Evolutionary conservation across 352 stramenopile genomes (phyloP), one percentile per base, ranked within the genome.

Genomic region (Plasmopara muralis): DNA sequence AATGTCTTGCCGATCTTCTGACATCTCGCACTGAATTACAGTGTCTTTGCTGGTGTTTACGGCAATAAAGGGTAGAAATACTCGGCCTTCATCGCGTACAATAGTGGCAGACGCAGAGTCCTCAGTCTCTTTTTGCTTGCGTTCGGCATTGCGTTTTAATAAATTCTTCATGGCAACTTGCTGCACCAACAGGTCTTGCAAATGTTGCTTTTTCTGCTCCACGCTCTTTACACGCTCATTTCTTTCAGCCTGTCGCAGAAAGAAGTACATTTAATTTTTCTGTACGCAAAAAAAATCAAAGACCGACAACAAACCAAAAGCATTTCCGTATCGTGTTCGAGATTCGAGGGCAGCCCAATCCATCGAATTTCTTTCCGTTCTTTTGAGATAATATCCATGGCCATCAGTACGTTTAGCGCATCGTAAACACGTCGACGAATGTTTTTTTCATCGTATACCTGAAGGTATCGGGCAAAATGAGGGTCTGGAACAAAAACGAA

Each of bases 331-430:
- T 97, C 85, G 40, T 95, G 77, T 47, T 93, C 73, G 25, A 87
- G 55, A 66, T 85, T 91, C 34, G 75, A 83, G 14, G 78, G 80
- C 33, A 93, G 68, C 6, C 77, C 85, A 62, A 81, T 92, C 82
- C 79, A 96, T 35, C 72, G 71, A 57, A 92, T 97, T 50, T 96
- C 83, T 57, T 97, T 97, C 18, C 95, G 95, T 52, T 98, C 93
- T 68, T 98, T 98, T 28, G 81, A 91, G 49, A 99, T 98, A 47
- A 99, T 98, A 43, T 98, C 94, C 90, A 98, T 97, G 10, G 95
- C 95, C 90, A 98, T 98, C 20, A 99, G 69, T 13, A 99, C 95
- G 63, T 99, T 98, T 12, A 99, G 68, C 29, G 94, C 95, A 57
- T 99, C 95, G 54, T 98, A 99, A 6, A 98, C 94, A 46, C 95